Conservation (phyloP, 345 rosid species). For the Bretschneidera sinensis region DNA sequence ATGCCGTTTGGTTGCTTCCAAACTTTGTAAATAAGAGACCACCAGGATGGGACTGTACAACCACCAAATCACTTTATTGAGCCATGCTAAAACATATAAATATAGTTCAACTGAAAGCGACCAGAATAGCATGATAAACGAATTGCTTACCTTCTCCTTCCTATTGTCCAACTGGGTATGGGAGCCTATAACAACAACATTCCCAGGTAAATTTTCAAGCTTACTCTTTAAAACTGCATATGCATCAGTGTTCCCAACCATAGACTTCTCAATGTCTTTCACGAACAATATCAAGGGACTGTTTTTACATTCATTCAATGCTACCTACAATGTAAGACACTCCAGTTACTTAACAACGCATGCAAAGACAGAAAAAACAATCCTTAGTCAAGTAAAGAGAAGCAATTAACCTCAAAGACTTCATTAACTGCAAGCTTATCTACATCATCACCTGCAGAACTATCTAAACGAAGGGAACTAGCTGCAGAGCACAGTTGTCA, state of each 20-base stretch:
- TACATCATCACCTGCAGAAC: conserved; percentile 70
- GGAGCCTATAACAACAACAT: conserved; percentile 83
- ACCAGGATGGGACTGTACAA: conserved; percentile 84
- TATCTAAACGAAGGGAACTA: conserved; percentile 76
- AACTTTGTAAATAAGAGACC: conserved; percentile 90
- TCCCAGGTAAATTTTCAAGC: conserved; percentile 73
- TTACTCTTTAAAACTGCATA: conserved; percentile 60
- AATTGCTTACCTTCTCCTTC: conserved; percentile 73
- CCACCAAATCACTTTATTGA: conserved; percentile 2
- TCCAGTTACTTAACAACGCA: not conserved
- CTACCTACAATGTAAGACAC: conserved; percentile 51
- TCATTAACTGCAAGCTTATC: conserved; percentile 81
- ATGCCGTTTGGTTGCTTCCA: conserved; percentile 89
- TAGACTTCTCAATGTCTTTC: conserved; percentile 89
- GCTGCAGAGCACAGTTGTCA: conserved; percentile 37
- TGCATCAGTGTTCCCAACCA: conserved; percentile 70
- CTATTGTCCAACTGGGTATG: conserved; percentile 85
- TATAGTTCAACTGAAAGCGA: not conserved
- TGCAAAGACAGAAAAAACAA: too few relatives aligned
- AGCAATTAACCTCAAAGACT: conserved; percentile 95
- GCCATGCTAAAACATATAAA: not conserved
- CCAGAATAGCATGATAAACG: not conserved
- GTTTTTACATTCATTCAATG: conserved; percentile 57
- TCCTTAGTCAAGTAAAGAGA: not conserved
- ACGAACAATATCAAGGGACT: conserved; percentile 71